Conservation (phyloP, 768 basidiomycete genomes). For the Phaffia australis region DNA sequence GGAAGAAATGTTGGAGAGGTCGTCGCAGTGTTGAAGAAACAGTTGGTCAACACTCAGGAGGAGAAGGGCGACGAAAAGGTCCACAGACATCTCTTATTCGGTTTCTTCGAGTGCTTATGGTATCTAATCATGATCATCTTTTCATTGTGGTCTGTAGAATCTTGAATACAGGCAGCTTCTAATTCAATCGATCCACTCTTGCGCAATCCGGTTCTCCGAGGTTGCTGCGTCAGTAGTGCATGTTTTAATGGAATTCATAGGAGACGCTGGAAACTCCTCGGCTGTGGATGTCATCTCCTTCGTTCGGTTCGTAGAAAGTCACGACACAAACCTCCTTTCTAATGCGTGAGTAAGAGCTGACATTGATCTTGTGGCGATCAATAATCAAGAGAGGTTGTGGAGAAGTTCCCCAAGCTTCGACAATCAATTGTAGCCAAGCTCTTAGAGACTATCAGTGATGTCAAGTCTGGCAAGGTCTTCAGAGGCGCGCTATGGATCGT, state of each 20-base stretch:
- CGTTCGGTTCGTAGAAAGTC: slow-evolving; percentile 44
- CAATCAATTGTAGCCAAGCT: slow-evolving; percentile 74
- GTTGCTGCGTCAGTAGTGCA: slow-evolving; percentile 92
- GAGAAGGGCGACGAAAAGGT: slow-evolving; percentile 80
- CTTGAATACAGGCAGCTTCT: slow-evolving; percentile 90
- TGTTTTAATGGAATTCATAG: slow-evolving; percentile 73
- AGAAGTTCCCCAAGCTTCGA: slow-evolving; percentile 87
- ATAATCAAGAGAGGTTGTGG: slow-evolving; percentile 68
- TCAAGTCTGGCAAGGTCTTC: slow-evolving; percentile 95
- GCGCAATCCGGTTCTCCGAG: slow-evolving; percentile 92
- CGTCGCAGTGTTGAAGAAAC: slow-evolving; percentile 92
- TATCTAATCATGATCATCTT: neutral
- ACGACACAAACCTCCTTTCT: neutral
- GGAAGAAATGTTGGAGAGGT: slow-evolving; percentile 94
- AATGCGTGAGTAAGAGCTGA: neutral
- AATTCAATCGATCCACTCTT: slow-evolving; percentile 93
- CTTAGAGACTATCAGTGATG: slow-evolving; percentile 63
- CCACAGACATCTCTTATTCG: slow-evolving; percentile 8
- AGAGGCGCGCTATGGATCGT: slow-evolving; percentile 94
- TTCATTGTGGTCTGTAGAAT: slow-evolving; percentile 45
- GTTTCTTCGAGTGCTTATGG: neutral
- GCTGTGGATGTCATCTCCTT: slow-evolving; percentile 90
- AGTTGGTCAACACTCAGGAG: slow-evolving; percentile 85
- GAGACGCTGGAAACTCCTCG: slow-evolving; percentile 87
- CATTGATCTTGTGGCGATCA: neutral